These are phyloP conservation scores for Pythium folliculosum DNA, from an alignment of 352 stramenopile genomes.

Conservation along the genomic window DNA sequence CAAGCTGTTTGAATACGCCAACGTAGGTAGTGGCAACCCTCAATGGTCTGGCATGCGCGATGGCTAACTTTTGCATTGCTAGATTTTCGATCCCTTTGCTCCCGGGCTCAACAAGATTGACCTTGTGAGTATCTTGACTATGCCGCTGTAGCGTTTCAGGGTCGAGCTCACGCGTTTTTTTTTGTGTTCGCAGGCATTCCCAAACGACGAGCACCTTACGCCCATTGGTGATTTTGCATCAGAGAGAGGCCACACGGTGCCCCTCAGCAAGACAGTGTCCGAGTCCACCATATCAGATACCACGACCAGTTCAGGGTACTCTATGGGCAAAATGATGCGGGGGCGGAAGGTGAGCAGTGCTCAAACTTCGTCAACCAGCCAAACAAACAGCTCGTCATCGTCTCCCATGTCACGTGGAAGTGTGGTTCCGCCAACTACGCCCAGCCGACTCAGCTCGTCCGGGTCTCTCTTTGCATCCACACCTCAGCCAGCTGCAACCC, in stretches of 20 bases:
- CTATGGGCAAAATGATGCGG: slow-evolving; percentile 70
- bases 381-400: slow-evolving; percentile 13
- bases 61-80: neutral
- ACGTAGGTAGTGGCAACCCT: slow-evolving; percentile 33
- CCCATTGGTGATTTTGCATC: slow-evolving; percentile 73
- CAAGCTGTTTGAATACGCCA: slow-evolving; percentile 65
- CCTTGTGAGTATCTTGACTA: slow-evolving; percentile 35
- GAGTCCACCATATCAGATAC: slow-evolving; percentile 54
- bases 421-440: slow-evolving; percentile 19
- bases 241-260: slow-evolving; percentile 71
- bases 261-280: slow-evolving; percentile 56
- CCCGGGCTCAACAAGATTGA: slow-evolving; percentile 70
- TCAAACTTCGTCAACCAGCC: slow-evolving; percentile 35
- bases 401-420: slow-evolving; percentile 32
- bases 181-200: slow-evolving; percentile 51
- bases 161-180: neutral
- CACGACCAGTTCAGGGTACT: slow-evolving; percentile 56
- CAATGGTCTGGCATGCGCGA: neutral
- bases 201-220: slow-evolving; percentile 80
- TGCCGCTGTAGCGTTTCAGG: neutral
- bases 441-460: slow-evolving; percentile 36
- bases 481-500: slow-evolving; percentile 4
- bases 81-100: slow-evolving; percentile 86
- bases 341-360: slow-evolving; percentile 51
- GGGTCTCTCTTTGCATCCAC: slow-evolving; percentile 26